A percentile compares a stretch with the other conserved stretches of the same genome.
phyloP scores from a whole-genome alignment of 129 eudicot genomes.

The Helianthus tuberosus region DNA sequence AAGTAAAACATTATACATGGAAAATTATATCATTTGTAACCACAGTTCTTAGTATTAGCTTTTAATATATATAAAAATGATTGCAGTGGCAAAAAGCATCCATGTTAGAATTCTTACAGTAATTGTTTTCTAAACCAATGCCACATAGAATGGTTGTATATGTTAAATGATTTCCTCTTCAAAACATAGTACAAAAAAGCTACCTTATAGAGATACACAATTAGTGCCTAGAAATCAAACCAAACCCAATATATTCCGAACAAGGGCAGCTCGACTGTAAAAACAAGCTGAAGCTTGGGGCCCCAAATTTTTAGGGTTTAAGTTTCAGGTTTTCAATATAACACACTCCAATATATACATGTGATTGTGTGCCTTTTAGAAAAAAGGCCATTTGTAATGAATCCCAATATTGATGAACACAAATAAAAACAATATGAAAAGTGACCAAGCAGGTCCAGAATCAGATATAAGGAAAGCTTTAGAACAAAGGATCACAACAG shows the following conservation, averaged over 20 bases:
- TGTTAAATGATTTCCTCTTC: background rate
- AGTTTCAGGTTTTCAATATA: too few relatives aligned
- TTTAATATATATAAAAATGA: background rate
- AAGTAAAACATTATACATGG: background rate
- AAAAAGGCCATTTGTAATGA: too few relatives aligned
- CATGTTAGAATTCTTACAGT: background rate
- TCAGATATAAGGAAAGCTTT: background rate
- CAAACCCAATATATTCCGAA: conserved; percentile 11
- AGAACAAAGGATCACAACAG: background rate
- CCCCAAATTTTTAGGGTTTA: too few relatives aligned
- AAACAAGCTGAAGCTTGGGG: too few relatives aligned
- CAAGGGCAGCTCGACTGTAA: too few relatives aligned
- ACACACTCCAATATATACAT: too few relatives aligned
- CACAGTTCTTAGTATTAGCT: background rate
- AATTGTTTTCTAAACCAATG: background rate
- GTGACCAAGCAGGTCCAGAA: background rate
- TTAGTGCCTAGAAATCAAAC: conserved; percentile 1
- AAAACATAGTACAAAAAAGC: background rate
- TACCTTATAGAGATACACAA: background rate
- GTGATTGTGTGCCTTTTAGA: too few relatives aligned
- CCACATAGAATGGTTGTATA: background rate
- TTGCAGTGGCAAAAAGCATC: background rate
- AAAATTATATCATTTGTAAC: background rate
- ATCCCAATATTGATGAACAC: background rate
- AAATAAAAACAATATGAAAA: background rate